Base-by-base conservation (phyloP, 2,329 filamentous ascomycete genomes). In the Acrocalymma vagum region DNA sequence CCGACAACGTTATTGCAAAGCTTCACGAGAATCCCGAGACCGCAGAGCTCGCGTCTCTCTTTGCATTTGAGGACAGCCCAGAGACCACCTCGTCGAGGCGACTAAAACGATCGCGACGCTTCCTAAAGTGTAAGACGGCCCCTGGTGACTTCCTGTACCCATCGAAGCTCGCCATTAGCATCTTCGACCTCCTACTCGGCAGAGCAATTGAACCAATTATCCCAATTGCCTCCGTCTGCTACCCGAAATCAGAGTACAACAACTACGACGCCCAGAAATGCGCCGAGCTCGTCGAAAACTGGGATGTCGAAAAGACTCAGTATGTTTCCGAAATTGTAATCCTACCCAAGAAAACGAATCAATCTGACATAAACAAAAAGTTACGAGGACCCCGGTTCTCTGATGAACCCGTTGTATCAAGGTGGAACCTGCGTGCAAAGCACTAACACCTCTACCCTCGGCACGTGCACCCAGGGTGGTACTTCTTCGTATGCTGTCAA, bases 21-120 rank as follows among this genome's bases (percentile, higher is more conserved):
- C 45, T 63, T 11, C 44, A 48, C 15, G 33, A 36, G n/a, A 52
- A 55, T 25, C 37, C 46, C 5, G 38, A 47, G 11, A 39, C 57
- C 11, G 43, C 54, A 1, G 36, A 59, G 16, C 57, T 58, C 36
- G 60, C 57, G 15, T 47, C 53, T 6, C 43, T 61, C 1, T 59
- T 40, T 73, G 77, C 31, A 63, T 80, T 65, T 22, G 60, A 42
- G 10, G 52, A 63, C 31, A 45, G 38, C 32, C 31, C 38, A 4
- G 45, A 55, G 6, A 42, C 51, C 3, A 49, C 32, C n/a, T 6
- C 39, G 20, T 41, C 32, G 8, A 40, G 26, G 6, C 42, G 42
- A 6, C 16, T 42, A 22, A 48, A 51, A 17, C 47, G 50, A 9
- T 30, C 42, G 21, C 48, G 45, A 8, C 40, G 38, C 15, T 31